Evolutionary conservation across 2,329 filamentous ascomycete genomes (phyloP), one percentile per base, ranked within the genome.

Genomic region (Neurospora crassa): DNA sequence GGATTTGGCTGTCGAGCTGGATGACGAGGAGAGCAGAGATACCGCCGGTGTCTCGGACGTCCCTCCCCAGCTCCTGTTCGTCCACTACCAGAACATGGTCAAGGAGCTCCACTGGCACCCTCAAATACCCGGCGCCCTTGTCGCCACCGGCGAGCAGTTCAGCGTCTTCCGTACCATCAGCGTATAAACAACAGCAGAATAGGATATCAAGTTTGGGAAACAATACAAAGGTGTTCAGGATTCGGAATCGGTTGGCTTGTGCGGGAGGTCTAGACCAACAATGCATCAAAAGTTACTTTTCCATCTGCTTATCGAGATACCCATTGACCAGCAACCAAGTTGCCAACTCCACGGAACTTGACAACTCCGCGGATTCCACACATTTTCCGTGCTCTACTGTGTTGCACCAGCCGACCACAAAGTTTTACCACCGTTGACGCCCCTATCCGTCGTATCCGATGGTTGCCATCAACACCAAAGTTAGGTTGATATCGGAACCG

Each of bases 41-140:
- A 94, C 92, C 4, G 93, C 91, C 0, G 94, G 93, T 70, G 89
- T 95, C 53, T 90, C 92, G 78, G 95, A 97, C 74, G 93, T 98
- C 74, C 96, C 96, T 72, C 93, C 96, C 5, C 96, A 99, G 82
- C 83, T 99, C 77, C 84, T 99, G 74, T 99, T 99, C 81, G 94
- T 97, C 78, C 96, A 99, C 83, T 97, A 97, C 80, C 93, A 96
- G 84, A 92, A 96, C 78, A 90, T 93, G 76, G 94, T 94, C 71
- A 98, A 97, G 87, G 96, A 99, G 83, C 84, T 94, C 45, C 96
- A 99, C 83, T 99, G 96, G 95, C 95, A 98, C 83, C 92, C 92
- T 42, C 96, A 99, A 84, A 97, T 98, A 79, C 92, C 93, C 0
- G 96, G 96, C 40, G 90, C 90, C 42, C 83, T 98, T 73, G 90